These are phyloP conservation scores for Gentiana macrophylla DNA, from an alignment of 257 asterid genomes.

Conservation along the genomic window DNA sequence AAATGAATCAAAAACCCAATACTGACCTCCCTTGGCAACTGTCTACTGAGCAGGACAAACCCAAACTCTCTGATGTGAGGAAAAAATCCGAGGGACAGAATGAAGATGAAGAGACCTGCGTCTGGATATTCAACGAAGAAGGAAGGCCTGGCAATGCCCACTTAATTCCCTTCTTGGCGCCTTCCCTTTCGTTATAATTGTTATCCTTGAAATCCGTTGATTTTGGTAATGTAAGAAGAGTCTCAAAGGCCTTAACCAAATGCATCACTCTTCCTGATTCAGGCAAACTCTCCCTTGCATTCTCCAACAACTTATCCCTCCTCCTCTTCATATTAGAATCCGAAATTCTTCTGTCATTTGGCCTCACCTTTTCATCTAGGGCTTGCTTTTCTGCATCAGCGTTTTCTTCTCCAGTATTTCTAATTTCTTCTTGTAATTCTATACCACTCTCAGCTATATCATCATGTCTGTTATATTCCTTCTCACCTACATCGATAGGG, in stretches of 20 bases:
- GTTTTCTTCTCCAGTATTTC: neutral
- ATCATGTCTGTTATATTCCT: slow-evolving; percentile 8
- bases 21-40: slow-evolving; percentile 65
- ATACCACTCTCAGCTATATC: slow-evolving; percentile 4
- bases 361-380: slow-evolving; percentile 8
- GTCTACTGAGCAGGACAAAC: slow-evolving; percentile 49
- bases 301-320: slow-evolving; percentile 54
- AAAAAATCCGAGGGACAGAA: slow-evolving; percentile 66
- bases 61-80: slow-evolving; percentile 70
- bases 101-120: slow-evolving; percentile 39
- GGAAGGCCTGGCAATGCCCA: slow-evolving; percentile 61
- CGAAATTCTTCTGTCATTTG: slow-evolving; percentile 20
- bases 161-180: slow-evolving; percentile 21
- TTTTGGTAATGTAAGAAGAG: slow-evolving; percentile 34
- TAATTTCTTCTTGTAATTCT: slow-evolving; percentile 5
- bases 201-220: slow-evolving; percentile 30
- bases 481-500: slow-evolving; percentile 2
- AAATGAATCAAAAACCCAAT: slow-evolving; percentile 2
- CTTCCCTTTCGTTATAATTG: slow-evolving; percentile 25
- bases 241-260: slow-evolving; percentile 77
- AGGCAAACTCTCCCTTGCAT: slow-evolving; percentile 38
- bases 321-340: slow-evolving; percentile 31
- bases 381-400: neutral
- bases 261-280: slow-evolving; percentile 67
- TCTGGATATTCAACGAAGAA: slow-evolving; percentile 22